These are phyloP conservation scores for Aspergillus carbonarius DNA, from an alignment of 2,329 filamentous ascomycete species.

Conservation along the genomic window DNA sequence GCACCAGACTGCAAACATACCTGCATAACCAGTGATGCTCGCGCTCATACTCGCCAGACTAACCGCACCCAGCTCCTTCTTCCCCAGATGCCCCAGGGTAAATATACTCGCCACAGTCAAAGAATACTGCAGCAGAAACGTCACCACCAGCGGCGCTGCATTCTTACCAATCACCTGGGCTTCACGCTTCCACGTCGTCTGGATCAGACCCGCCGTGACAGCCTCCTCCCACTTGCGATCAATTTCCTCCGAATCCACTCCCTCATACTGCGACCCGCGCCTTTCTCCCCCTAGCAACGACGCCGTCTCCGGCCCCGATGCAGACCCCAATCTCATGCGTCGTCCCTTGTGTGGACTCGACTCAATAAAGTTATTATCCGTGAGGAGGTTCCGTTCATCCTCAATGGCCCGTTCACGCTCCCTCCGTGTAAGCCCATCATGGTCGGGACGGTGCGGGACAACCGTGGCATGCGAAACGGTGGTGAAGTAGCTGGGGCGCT, in stretches of 20 bases:
- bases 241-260: slow-evolving; percentile 55
- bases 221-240: slow-evolving; percentile 82
- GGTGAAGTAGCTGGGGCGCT: slow-evolving; percentile 73
- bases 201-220: slow-evolving; percentile 74
- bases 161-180: slow-evolving; percentile 75
- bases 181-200: slow-evolving; percentile 89
- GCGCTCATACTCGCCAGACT: slow-evolving; percentile 74
- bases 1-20: slow-evolving; percentile 5
- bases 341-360: slow-evolving; percentile 6
- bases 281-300: slow-evolving; percentile 48
- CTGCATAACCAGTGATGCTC: slow-evolving; percentile 70
- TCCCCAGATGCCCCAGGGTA: slow-evolving; percentile 73
- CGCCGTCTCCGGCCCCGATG: slow-evolving; percentile 45
- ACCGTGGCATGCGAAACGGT: slow-evolving; percentile 70
- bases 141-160: slow-evolving; percentile 68
- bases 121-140: slow-evolving; percentile 78
- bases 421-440: slow-evolving; percentile 49
- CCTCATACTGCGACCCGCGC: slow-evolving; percentile 46
- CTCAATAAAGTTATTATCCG: slow-evolving; percentile 59
- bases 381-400: slow-evolving; percentile 59
- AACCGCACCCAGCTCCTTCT: slow-evolving; percentile 65
- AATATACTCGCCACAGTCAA: slow-evolving; percentile 81
- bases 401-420: slow-evolving; percentile 56
- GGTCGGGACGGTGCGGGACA: slow-evolving; percentile 51
- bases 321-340: slow-evolving; percentile 11